These are phyloP conservation scores for Boletus fagicola DNA, from an alignment of 768 basidiomycete species.

Conservation along the genomic window DNA sequence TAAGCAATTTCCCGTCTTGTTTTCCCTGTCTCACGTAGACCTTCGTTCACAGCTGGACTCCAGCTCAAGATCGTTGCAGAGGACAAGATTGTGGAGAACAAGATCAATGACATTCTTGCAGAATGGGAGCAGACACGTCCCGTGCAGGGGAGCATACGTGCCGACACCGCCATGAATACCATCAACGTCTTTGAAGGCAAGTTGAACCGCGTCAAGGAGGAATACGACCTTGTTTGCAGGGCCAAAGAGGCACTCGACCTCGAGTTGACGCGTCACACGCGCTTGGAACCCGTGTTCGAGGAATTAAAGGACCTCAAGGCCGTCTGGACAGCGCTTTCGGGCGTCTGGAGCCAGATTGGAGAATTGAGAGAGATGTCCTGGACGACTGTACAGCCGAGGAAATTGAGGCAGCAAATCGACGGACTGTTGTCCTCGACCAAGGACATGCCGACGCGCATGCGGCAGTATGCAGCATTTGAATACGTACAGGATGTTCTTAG, in stretches of 20 bases:
- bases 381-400: slow-evolving; percentile 92
- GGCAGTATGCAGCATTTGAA: slow-evolving; percentile 98
- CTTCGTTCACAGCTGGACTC: slow-evolving; percentile 66
- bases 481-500: slow-evolving; percentile 92
- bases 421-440: slow-evolving; percentile 89
- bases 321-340: slow-evolving; percentile 98
- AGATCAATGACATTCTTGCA: slow-evolving; percentile 82
- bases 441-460: slow-evolving; percentile 99
- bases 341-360: slow-evolving; percentile 91
- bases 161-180: slow-evolving; percentile 93
- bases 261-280: slow-evolving; percentile 84
- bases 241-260: slow-evolving; percentile 97
- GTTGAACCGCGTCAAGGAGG: slow-evolving; percentile 84
- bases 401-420: slow-evolving; percentile 91
- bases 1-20: slow-evolving; percentile 36
- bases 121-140: slow-evolving; percentile 98
- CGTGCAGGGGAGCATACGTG: slow-evolving; percentile 94
- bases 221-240: slow-evolving; percentile 91
- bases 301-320: slow-evolving; percentile 95
- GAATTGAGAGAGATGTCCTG: slow-evolving; percentile 87
- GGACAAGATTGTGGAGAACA: slow-evolving; percentile 96
- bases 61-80: slow-evolving; percentile 99
- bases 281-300: slow-evolving; percentile 91
- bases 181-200: slow-evolving; percentile 95
- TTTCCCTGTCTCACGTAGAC: slow-evolving; percentile 4